Conservation (phyloP, 179 eudicot genomes). For the Heliamphora pulchella region DNA sequence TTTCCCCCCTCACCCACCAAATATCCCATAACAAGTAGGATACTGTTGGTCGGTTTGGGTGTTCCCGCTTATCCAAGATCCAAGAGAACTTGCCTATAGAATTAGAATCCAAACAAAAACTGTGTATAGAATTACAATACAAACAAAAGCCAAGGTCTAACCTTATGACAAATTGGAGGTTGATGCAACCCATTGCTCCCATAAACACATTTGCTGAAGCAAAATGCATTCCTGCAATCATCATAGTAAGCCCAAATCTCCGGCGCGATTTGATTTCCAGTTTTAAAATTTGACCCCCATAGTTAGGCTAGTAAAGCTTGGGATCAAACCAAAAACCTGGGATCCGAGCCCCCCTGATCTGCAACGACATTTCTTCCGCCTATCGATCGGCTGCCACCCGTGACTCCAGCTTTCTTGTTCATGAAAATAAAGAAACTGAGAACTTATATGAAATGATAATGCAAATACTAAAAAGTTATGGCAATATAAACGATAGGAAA, state of each 20-base stretch:
- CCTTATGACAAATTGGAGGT: too few relatives aligned
- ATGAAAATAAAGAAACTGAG: neutral
- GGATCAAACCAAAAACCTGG: neutral
- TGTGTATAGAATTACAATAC: too few relatives aligned
- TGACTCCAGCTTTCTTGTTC: neutral
- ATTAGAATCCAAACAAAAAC: neutral
- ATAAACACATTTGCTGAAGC: too few relatives aligned
- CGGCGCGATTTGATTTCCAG: neutral
- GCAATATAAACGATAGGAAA: neutral
- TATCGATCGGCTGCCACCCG: neutral
- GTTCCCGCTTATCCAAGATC: too few relatives aligned
- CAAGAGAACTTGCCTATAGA: too few relatives aligned
- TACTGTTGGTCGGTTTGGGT: too few relatives aligned
- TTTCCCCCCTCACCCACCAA: too few relatives aligned
- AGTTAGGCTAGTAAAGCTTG: neutral
- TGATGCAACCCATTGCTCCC: too few relatives aligned
- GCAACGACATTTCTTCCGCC: neutral
- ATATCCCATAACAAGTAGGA: too few relatives aligned
- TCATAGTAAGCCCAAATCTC: neutral
- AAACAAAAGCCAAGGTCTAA: too few relatives aligned
- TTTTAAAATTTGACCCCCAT: neutral
- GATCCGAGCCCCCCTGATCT: neutral
- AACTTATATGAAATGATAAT: neutral
- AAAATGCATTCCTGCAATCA: neutral
- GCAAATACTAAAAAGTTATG: neutral